These are phyloP conservation scores for Diplodia sapinea DNA, from an alignment of 2,329 filamentous ascomycete genomes.

Conservation along the genomic window DNA sequence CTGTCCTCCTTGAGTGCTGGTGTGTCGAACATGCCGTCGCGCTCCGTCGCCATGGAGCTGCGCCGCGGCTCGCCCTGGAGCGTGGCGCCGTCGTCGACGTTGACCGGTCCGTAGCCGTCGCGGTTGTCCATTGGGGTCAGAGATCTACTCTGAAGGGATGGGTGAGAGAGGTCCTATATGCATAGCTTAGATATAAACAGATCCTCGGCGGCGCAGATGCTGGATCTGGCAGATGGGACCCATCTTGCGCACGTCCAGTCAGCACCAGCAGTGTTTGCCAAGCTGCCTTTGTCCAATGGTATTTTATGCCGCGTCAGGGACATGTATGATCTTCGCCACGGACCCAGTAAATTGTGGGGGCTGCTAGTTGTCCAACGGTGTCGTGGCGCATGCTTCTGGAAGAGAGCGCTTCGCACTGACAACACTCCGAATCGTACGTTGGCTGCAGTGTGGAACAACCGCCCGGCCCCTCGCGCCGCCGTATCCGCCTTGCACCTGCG, in stretches of 20 bases:
- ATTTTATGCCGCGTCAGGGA: not conserved
- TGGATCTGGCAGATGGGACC: constrained; percentile 14
- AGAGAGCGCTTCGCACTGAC: constrained; percentile 27
- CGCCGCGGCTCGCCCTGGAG: constrained; percentile 8
- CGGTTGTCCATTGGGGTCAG: constrained; percentile 14
- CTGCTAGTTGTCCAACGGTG: constrained; percentile 26
- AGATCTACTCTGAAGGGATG: not conserved
- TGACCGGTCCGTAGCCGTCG: constrained; percentile 19
- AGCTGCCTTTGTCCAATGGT: constrained; percentile 6
- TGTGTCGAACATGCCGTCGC: not conserved
- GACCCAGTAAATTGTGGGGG: constrained; percentile 25
- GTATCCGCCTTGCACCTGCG: not conserved
- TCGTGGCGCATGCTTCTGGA: constrained; percentile 18
- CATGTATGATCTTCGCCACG: constrained; percentile 18
- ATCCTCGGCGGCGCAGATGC: constrained; percentile 6
- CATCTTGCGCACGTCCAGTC: not conserved
- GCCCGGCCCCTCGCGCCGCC: constrained; percentile 2
- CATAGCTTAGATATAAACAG: constrained; percentile 10
- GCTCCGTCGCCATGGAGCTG: constrained; percentile 11
- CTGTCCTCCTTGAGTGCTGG: constrained; percentile 12
- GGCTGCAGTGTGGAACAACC: not conserved
- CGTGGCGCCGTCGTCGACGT: constrained; percentile 17
- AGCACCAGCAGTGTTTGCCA: constrained; percentile 16
- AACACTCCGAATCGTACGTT: not conserved
- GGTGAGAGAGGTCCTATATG: not conserved